Percentiles rank a stretch among this genome's conserved stretches.
Evolutionary conservation across 345 rosid genomes (phyloP).

Genomic region (Camelina neglecta): DNA sequence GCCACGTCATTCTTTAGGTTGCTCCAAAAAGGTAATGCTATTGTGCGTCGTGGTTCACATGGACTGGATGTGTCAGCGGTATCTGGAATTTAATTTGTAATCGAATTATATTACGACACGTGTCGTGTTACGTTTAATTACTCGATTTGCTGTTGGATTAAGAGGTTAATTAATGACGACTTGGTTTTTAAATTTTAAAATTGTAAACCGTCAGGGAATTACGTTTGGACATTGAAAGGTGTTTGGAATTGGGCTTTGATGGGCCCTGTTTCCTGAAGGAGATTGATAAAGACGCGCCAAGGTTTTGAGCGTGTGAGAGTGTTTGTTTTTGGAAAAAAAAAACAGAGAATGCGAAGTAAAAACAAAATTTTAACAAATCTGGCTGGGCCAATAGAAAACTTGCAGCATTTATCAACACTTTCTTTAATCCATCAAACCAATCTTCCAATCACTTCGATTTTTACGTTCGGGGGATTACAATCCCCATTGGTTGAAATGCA

Average conservation of each 20-base stretch:
- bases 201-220: conserved; percentile 14
- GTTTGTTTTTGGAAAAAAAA: conserved; percentile 23
- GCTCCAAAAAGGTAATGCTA: not conserved
- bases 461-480: conserved; percentile 1
- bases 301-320: conserved; percentile 26
- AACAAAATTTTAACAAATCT: conserved; percentile 34
- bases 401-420: conserved; percentile 29
- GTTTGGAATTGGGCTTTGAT: conserved; percentile 33
- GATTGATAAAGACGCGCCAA: conserved; percentile 23
- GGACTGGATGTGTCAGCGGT: conserved; percentile 30
- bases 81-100: not conserved
- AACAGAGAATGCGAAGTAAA: conserved; percentile 23
- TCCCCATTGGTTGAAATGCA: not conserved
- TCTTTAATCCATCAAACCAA: not conserved
- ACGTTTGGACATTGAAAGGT: conserved; percentile 30
- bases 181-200: not conserved
- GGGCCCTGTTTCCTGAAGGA: conserved; percentile 28
- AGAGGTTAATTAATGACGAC: conserved; percentile 32
- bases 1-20: conserved; percentile 33
- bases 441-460: not conserved
- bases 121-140: conserved; percentile 20
- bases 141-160: conserved; percentile 20
- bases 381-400: conserved; percentile 37
- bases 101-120: conserved; percentile 1
- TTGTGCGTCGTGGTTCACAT: conserved; percentile 36